These are phyloP conservation scores for Fusarium tricinctum DNA, from an alignment of 2,329 filamentous ascomycete genomes.

Conservation along the genomic window DNA sequence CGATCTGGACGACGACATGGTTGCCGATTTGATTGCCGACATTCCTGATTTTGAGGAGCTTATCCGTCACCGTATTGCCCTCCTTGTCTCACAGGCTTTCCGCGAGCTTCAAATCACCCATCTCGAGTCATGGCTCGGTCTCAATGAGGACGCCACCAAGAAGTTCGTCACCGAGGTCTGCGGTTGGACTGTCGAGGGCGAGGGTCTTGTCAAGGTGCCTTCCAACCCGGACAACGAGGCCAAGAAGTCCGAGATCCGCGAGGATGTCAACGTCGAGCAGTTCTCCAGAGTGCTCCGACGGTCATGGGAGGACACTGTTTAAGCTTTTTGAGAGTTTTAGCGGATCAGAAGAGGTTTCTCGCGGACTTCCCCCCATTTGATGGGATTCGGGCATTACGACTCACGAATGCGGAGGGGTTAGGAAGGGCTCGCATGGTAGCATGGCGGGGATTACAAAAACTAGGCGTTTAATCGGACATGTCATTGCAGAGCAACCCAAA, in stretches of 20 bases:
- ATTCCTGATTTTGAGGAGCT: constrained; percentile 95
- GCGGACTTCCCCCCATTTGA: constrained; percentile 42
- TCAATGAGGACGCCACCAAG: constrained; percentile 75
- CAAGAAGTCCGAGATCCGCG: constrained; percentile 92
- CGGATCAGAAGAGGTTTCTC: constrained; percentile 37
- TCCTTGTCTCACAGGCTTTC: constrained; percentile 85
- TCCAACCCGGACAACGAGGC: constrained; percentile 98
- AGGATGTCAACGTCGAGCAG: constrained; percentile 93
- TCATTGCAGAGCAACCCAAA: constrained; percentile 55
- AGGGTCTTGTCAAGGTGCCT: constrained; percentile 79
- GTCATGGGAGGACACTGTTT: constrained; percentile 80
- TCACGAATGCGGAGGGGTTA: constrained; percentile 48
- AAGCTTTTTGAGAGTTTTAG: constrained; percentile 37
- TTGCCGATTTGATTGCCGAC: constrained; percentile 94
- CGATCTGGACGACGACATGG: constrained; percentile 94
- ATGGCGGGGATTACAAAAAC: constrained; percentile 52
- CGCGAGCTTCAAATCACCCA: constrained; percentile 77
- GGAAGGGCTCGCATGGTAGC: constrained; percentile 51
- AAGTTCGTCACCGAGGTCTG: constrained; percentile 89
- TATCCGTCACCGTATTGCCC: constrained; percentile 89
- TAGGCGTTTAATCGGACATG: constrained; percentile 57
- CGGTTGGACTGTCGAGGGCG: constrained; percentile 84
- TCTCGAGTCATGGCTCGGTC: constrained; percentile 81
- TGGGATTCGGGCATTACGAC: constrained; percentile 50
- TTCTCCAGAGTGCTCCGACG: constrained; percentile 84